Base-by-base conservation (phyloP, 2,329 filamentous ascomycete species). In the Aspergillus arachidicola region DNA sequence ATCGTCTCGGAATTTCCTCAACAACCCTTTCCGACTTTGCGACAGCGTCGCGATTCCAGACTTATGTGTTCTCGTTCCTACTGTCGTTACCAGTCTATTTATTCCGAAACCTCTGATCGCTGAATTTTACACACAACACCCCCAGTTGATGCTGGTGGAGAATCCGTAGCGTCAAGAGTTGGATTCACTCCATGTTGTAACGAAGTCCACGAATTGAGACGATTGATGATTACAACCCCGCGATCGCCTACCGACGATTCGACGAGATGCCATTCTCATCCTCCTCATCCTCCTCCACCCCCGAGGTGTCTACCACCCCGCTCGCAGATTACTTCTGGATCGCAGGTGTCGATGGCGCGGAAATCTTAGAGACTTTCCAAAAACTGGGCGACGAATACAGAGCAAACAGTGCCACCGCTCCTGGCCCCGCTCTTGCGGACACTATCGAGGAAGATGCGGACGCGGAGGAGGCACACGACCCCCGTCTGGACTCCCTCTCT, bases 251-350 rank as follows among this genome's bases (percentile, higher is more conserved):
- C 43, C 65, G 61, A 66, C 64, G 61, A 61, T 60, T 63, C 66
- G 59, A 66, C 68, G 71, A 62, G 64, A 78, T 79, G 72, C 72
- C 70, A 36, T 69, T 74, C 57, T 67, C 70, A 53, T 68, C 75
- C 34, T 36, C 59, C 21, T 62, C 70, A 45, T 65, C 59, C 21
- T 62, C 70, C 46, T 62, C 74, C 53, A 53, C 75, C 50, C 69
- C 77, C 59, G 80, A 83, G 63, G 70, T 75, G 61, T 79, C 81
- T 54, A 81, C 82, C 64, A 80, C 81, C 60, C 87, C 87, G 60
- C 83, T 89, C 60, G 87, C 87, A 71, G 87, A 89, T 75, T 88
- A 87, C 76, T 89, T 89, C 76, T 89, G 88, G 83, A 89, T 89
- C 58, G 77, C 80, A 59, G 81, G 81, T 60, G 76, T 83, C 41